Conservation (phyloP, 1,139 yeast species). For the Magnusiomyces tetraspermus region DNA sequence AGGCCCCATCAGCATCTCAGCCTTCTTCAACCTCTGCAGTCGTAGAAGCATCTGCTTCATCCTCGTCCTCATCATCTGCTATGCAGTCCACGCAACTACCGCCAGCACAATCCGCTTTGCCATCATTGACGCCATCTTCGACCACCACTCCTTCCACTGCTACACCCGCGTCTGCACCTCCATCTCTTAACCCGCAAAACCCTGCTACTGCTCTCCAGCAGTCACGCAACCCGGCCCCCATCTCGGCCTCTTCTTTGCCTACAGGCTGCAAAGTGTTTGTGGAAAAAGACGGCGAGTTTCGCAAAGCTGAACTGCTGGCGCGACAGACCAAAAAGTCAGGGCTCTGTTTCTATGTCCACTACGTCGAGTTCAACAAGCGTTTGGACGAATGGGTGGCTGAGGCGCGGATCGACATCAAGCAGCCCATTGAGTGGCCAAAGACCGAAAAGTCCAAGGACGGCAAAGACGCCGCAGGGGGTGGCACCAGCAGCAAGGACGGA, state of each 20-base stretch:
- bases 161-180: neutral
- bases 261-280: constrained; percentile 75
- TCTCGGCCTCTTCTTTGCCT: constrained; percentile 3
- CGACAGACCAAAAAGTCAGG: constrained; percentile 57
- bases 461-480: constrained; percentile 18
- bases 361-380: constrained; percentile 85
- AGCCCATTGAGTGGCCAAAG: constrained; percentile 64
- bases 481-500: constrained; percentile 25
- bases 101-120: too few species aligned
- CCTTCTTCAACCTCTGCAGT: too few species aligned
- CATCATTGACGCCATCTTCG: too few species aligned
- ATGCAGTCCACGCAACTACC: too few species aligned
- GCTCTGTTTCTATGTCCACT: constrained; percentile 82
- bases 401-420: constrained; percentile 57
- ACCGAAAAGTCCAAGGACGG: constrained; percentile 36
- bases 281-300: constrained; percentile 64
- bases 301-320: constrained; percentile 78
- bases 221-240: neutral
- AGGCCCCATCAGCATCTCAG: too few species aligned
- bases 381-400: constrained; percentile 87
- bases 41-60: too few species aligned
- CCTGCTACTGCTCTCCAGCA: too few species aligned
- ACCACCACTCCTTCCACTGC: too few species aligned
- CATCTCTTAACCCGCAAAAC: neutral
- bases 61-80: too few species aligned